Evolutionary conservation across 2,329 filamentous ascomycete species (phyloP), one percentile per base, ranked within the genome.

Genomic region (Fusarium lateritium): DNA sequence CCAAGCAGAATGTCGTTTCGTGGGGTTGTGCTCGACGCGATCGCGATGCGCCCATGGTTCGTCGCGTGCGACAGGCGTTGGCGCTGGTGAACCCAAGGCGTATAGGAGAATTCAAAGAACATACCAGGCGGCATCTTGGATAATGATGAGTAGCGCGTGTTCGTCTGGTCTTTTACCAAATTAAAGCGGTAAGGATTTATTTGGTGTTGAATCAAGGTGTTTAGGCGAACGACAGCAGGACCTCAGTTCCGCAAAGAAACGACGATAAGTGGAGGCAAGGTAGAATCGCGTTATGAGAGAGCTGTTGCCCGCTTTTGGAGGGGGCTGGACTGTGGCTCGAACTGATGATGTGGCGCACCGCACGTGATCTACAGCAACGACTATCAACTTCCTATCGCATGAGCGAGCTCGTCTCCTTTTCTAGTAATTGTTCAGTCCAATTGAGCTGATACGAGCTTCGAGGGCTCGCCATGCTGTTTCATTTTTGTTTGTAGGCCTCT

Each of bases 111-210:
- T 19, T 10, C 14, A 26, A 14, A 13, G 6, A 44, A 45, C 74
- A 40, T 68, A 76, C 75, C 75, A 44, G 74, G 74, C 5, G 74
- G 74, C 74, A 76, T 76, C 28, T 69, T 71, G 36, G 15, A 44
- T 24, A 21, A 3, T 5, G 38, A 46, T 38, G 10, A 9, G 34
- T 26, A 26, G 13, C 10, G n/a, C 17, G 42, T 36, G 10, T n/a
- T 21, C 15, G 24, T 40, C 13, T n/a, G 26, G 13, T 52, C 28
- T 6, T n/a, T 22, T n/a, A 8, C 13, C 36, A 31, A 40, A n/a
- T 40, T 28, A 7, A 39, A 45, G 40, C 17, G 39, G 47, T 22
- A 24, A 36, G 44, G 17, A 34, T 15, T 31, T 55, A 19, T 47
- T 33, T 53, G 38, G 8, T 56, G 52, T 53, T 47, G 33, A 47